These are phyloP conservation scores for Curvularia sp. DNA, from an alignment of 2,329 filamentous ascomycete genomes.

Conservation along the genomic window DNA sequence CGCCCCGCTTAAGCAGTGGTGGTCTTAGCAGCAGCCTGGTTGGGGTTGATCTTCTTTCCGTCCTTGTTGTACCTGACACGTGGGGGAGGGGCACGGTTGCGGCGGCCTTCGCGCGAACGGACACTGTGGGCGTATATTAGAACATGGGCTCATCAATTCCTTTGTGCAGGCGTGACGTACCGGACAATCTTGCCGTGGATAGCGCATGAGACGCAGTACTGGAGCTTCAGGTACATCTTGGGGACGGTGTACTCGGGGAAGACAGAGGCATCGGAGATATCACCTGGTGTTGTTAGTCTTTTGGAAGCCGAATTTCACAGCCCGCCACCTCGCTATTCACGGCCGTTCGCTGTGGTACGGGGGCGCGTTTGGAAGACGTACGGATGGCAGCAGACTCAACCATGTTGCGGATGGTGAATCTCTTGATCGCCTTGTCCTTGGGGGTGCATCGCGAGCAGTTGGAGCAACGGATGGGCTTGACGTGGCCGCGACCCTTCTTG, in stretches of 20 bases:
- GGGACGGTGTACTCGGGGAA: conserved; percentile 99
- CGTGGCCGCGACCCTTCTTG: conserved; percentile 99
- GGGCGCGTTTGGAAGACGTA: conserved; percentile 64
- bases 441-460: conserved; percentile 84
- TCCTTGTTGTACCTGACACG: conserved; percentile 99
- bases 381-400: conserved; percentile 99
- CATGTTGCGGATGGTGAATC: conserved; percentile 99
- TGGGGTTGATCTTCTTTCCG: conserved; percentile 98
- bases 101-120: conserved; percentile 93
- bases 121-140: conserved; percentile 70
- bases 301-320: conserved; percentile 18
- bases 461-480: conserved; percentile 97
- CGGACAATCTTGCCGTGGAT: conserved; percentile 99
- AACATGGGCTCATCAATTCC: conserved; percentile 4
- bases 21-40: conserved; percentile 76
- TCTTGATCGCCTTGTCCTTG: conserved; percentile 99
- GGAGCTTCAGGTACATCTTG: conserved; percentile 99
- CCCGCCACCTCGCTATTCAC: conserved; percentile 7
- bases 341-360: conserved; percentile 5
- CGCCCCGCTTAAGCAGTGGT: conserved; percentile 42
- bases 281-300: conserved; percentile 68
- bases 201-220: conserved; percentile 99
- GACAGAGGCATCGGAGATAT: conserved; percentile 99
- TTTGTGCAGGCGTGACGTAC: conserved; percentile 67
- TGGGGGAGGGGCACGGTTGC: conserved; percentile 98